These are phyloP conservation scores for Acacia confusa DNA, from an alignment of 306 rosid species.

Conservation along the genomic window DNA sequence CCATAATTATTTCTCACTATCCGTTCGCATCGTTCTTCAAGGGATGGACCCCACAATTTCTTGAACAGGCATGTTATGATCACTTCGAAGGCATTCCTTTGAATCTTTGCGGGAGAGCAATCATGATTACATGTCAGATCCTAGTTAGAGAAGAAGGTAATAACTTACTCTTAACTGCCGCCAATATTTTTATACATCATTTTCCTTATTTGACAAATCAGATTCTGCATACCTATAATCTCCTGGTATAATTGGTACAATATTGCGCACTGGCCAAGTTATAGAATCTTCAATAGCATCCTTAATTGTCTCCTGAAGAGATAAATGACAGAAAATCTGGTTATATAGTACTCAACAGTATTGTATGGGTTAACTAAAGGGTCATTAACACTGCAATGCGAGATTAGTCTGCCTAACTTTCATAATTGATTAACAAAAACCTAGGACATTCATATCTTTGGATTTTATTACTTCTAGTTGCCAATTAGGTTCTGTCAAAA, in stretches of 20 bases:
- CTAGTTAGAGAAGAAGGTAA: neutral
- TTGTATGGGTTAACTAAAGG: neutral
- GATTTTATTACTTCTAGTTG: neutral
- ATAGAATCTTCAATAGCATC: conserved; percentile 91
- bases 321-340: neutral
- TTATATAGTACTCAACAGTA: neutral
- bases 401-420: conserved; percentile 4
- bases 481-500: neutral
- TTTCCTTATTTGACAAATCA: conserved; percentile 1
- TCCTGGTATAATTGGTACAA: conserved; percentile 81
- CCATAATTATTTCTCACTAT: neutral
- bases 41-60: neutral
- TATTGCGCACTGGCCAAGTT: conserved; percentile 88
- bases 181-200: neutral
- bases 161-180: neutral
- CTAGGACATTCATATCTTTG: conserved; percentile 15
- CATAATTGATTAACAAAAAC: neutral
- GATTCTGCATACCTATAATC: conserved; percentile 71
- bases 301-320: conserved; percentile 73
- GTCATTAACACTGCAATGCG: conserved; percentile 9
- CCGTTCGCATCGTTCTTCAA: neutral
- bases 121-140: neutral
- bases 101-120: neutral
- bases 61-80: neutral
- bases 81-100: neutral